Evolutionary conservation across 495 filamentous ascomycete genomes (phyloP).

Genomic region (Aspergillus carlsbadensis): DNA sequence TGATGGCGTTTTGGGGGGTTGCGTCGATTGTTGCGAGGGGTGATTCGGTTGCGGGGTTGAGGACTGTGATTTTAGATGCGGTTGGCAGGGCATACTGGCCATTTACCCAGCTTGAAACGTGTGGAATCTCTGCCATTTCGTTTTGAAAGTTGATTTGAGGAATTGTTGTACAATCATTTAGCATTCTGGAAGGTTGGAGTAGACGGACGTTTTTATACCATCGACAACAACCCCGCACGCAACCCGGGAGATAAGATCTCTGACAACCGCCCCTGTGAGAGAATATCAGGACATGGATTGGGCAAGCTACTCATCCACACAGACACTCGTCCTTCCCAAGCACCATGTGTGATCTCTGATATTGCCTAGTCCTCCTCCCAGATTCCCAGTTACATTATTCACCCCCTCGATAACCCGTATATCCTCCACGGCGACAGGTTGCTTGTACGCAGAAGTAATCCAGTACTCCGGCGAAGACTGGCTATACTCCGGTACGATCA

Average conservation of each 20-base stretch:
- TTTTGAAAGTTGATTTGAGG: neutral
- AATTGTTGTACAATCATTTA: neutral
- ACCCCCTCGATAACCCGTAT: slow-evolving; percentile 25
- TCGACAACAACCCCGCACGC: neutral
- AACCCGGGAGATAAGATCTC: slow-evolving; percentile 2
- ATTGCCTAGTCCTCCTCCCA: neutral
- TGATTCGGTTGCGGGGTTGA: slow-evolving; percentile 24
- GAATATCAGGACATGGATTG: too few relatives aligned
- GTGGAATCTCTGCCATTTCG: slow-evolving; percentile 17
- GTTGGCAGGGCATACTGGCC: slow-evolving; percentile 20
- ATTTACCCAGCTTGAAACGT: slow-evolving; percentile 31
- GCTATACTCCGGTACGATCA: slow-evolving; percentile 37
- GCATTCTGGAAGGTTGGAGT: neutral
- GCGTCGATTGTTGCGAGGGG: slow-evolving; percentile 45
- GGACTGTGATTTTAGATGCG: slow-evolving; percentile 14
- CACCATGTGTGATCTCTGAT: slow-evolving; percentile 6
- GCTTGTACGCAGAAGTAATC: slow-evolving; percentile 28
- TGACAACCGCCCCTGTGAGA: too few relatives aligned
- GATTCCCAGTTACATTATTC: slow-evolving; percentile 37
- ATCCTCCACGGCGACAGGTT: slow-evolving; percentile 27
- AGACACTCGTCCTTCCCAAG: slow-evolving; percentile 2
- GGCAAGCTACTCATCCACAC: neutral
- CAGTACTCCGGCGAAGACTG: slow-evolving; percentile 64
- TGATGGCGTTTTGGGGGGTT: slow-evolving; percentile 48
- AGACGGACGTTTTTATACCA: neutral